Base-by-base conservation (phyloP, 139 green algal species). In the Diplosphaera chodatii region DNA sequence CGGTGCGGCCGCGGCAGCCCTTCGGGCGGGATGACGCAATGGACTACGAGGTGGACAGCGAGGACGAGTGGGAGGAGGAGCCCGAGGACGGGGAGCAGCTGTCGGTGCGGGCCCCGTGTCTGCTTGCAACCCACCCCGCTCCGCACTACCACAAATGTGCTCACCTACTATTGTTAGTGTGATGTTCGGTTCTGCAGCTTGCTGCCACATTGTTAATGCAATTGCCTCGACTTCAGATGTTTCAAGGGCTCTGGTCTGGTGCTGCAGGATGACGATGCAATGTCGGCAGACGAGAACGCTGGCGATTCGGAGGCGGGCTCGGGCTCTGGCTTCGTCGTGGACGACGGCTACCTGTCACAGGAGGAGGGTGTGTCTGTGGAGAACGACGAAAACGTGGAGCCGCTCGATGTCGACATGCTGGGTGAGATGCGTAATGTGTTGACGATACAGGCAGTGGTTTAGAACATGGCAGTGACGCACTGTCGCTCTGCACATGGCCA, bases 31-130 rank as follows among this genome's bases (percentile, higher is more conserved):
- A 40, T 10, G 66, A 75, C 28, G 32, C 34, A 4, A 56, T 95
- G 72, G 87, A 95, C 80, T 95, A 95, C 69, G 85, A 90, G 37
- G 85, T 89, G 28, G 85, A 85, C 77, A 84, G 72, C 25, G 89
- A 95, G 64, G 72, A 89, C 33, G 89, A 94, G 27, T 95, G 89
- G 89, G 86, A 92, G 81, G 82, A 87, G 64, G 89, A 95, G 79
- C 87, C 89, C 1, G 89, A 93, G 67, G 48, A 59, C 48, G 87
- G 82, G 4, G 83, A 83, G 70, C 66, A 66, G 64, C 74, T 81
- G 25, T 81, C 72, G 23, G 72, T 78, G 41, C 33, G 72, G 21
- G 32, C 18, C 27, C 31, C 29, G n/a, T 18, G 18, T n/a, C 21
- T n/a, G 0, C 13, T 27, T 25, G 13, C 63, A 37, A 69, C 32